Percentiles rank a stretch among this genome's conserved stretches.
phyloP scores from a whole-genome alignment of 352 stramenopile species.

The Pythium sukuiense region DNA sequence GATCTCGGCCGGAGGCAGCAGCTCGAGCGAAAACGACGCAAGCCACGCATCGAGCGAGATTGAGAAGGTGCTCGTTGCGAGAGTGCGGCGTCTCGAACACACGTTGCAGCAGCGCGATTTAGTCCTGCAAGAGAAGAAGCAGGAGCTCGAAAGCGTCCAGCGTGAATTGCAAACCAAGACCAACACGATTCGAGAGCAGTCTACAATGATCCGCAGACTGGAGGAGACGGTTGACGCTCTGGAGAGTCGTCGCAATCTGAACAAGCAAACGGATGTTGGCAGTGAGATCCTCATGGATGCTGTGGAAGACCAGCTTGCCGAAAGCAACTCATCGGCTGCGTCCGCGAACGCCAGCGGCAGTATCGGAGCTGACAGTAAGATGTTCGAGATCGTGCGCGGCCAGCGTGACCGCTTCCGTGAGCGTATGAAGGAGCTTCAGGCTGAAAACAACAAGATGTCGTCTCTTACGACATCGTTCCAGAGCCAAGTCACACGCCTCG shows the following conservation, averaged over 20 bases:
- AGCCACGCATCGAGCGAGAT: conserved; percentile 32
- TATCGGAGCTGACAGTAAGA: conserved; percentile 62
- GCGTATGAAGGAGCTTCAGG: conserved; percentile 78
- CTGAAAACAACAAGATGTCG: conserved; percentile 68
- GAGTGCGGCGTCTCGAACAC: conserved; percentile 71
- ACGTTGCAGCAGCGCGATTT: conserved; percentile 68
- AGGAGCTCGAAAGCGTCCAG: conserved; percentile 35
- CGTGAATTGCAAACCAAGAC: conserved; percentile 36
- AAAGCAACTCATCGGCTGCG: conserved; percentile 16
- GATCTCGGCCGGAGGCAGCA: conserved; percentile 25
- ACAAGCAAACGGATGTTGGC: conserved; percentile 38
- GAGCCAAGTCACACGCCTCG: conserved; percentile 65
- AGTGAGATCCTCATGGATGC: conserved; percentile 74
- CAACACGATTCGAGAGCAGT: conserved; percentile 52
- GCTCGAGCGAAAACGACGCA: conserved; percentile 24
- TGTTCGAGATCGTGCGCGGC: conserved; percentile 81
- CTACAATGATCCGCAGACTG: conserved; percentile 46
- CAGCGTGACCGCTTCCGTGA: conserved; percentile 84
- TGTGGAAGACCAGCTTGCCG: conserved; percentile 57
- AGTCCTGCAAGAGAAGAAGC: conserved; percentile 33
- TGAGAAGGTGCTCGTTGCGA: conserved; percentile 64
- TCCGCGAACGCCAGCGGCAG: conserved; percentile 10
- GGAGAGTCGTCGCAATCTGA: conserved; percentile 35
- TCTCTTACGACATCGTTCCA: conserved; percentile 67
- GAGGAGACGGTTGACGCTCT: conserved; percentile 70